A percentile compares a stretch with the other conserved stretches of the same genome.
Conservation (phyloP, 2,329 filamentous ascomycete species). For the Sporothrix pallida region DNA sequence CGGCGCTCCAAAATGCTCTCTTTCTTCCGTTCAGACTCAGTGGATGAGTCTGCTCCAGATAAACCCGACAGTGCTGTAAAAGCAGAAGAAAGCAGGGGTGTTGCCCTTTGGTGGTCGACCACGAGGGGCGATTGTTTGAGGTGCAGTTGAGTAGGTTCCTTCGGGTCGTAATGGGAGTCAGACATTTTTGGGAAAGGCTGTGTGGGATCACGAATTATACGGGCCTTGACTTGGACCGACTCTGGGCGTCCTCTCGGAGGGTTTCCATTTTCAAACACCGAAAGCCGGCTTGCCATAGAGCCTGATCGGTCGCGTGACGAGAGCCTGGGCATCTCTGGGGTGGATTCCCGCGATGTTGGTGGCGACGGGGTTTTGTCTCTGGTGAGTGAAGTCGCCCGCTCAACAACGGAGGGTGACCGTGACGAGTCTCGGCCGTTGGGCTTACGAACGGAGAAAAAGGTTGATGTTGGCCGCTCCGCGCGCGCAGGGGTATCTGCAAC, state of each 20-base stretch:
- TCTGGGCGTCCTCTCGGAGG: constrained; percentile 63
- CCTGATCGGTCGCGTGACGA: constrained; percentile 55
- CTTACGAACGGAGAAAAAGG: constrained; percentile 66
- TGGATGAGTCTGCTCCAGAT: constrained; percentile 22
- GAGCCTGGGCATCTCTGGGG: constrained; percentile 51
- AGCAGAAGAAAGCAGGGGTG: constrained; percentile 42
- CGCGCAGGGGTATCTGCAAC: constrained; percentile 34
- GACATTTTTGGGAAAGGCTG: constrained; percentile 51
- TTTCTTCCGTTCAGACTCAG: constrained; percentile 44
- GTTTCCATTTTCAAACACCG: constrained; percentile 59
- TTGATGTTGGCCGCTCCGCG: constrained; percentile 55
- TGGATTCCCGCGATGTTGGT: constrained; percentile 53
- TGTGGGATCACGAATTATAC: constrained; percentile 72
- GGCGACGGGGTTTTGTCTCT: constrained; percentile 47
- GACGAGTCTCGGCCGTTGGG: constrained; percentile 49
- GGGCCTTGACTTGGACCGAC: constrained; percentile 86
- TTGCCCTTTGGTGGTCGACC: constrained; percentile 60
- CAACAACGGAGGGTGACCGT: constrained; percentile 54
- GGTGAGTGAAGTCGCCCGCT: constrained; percentile 51
- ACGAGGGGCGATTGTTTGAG: constrained; percentile 65
- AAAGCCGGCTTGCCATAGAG: constrained; percentile 62
- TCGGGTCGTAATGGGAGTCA: constrained; percentile 50
- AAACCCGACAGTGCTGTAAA: constrained; percentile 30
- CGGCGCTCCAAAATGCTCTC: constrained; percentile 58
- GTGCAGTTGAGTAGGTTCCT: constrained; percentile 56